Evolutionary conservation across 225 moss, liverwort and hornwort species (phyloP), one percentile per base, ranked within the genome.

Genomic region (Polytrichum formosum): DNA sequence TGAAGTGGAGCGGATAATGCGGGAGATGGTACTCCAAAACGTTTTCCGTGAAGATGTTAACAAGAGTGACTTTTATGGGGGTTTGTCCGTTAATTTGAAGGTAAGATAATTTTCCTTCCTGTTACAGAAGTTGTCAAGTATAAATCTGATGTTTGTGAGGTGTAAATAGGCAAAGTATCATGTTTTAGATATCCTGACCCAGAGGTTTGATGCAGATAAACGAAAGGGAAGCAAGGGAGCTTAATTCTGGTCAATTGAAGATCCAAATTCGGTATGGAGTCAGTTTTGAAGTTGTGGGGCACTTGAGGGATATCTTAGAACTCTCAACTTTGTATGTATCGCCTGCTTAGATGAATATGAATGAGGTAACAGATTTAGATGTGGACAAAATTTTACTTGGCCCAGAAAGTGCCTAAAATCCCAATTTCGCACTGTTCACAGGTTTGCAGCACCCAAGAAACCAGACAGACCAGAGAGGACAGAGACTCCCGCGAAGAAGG

Each of bases 1-100:
- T 58, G 92, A 91, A 77, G 82, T 90, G 30, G 96, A 97, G 76
- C 85, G 93, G 21, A 81, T 97, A 59, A 85, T 97, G 71, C 96
- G 90, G 84, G 90, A 86, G 21, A 70, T 97, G 84, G 92, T 94
- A 30, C 78, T 87, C 78, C 92, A 86, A 69, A 91, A 92, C 54
- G 78, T 94, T 70, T 76, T 97, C 61, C 84, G 89, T 74, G 96
- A 97, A 73, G 96, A 94, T 74, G 88, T 94, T 67, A 86, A 78
- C 73, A 92, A 92, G 70, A 97, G 89, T 78, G 96, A 97, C 66
- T 31, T 82, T 5, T 97, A 93, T 71, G 94, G 94, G 59, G 84
- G 90, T 68, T 72, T 97, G 30, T 93, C 92, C 20, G 93, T 92
- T 63, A 72, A 92, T 73, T 81, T 94, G 31, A 97, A 94, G 96